Percentiles rank a stretch among this genome's conserved stretches.
phyloP scores from a whole-genome alignment of 176 grass and related monocot species.

The Triticum timopheevii region DNA sequence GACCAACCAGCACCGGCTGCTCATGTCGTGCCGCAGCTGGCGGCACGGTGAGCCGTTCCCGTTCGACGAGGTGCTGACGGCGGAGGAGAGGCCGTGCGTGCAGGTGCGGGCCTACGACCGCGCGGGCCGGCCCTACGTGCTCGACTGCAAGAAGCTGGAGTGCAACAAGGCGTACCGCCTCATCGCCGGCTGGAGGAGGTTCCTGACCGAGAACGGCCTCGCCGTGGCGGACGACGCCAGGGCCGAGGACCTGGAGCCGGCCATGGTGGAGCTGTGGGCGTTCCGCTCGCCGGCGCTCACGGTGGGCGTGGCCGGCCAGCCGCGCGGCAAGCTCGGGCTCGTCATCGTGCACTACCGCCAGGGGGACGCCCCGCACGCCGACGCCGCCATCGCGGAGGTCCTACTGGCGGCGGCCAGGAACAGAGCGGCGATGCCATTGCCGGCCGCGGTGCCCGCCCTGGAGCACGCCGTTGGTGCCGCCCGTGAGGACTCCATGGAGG shows the following conservation, averaged over 20 bases:
- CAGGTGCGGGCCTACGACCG: background rate
- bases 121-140: background rate
- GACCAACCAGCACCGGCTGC: background rate
- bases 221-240: background rate
- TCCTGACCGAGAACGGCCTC: background rate
- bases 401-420: background rate
- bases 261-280: constrained; percentile 4
- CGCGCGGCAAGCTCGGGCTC: background rate
- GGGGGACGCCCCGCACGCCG: background rate
- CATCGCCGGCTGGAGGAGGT: background rate
- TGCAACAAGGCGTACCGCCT: background rate
- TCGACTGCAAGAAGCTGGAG: background rate
- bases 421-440: background rate
- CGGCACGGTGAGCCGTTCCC: background rate
- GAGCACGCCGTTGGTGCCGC: background rate
- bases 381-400: background rate
- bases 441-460: background rate
- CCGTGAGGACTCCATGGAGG: background rate
- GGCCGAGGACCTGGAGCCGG: background rate
- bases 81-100: background rate
- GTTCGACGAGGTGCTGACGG: background rate
- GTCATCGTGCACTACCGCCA: background rate
- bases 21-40: constrained; percentile 12
- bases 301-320: background rate
- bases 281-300: background rate